Base-by-base conservation (phyloP, 768 basidiomycete species). In the Boletus vinaceobasis region DNA sequence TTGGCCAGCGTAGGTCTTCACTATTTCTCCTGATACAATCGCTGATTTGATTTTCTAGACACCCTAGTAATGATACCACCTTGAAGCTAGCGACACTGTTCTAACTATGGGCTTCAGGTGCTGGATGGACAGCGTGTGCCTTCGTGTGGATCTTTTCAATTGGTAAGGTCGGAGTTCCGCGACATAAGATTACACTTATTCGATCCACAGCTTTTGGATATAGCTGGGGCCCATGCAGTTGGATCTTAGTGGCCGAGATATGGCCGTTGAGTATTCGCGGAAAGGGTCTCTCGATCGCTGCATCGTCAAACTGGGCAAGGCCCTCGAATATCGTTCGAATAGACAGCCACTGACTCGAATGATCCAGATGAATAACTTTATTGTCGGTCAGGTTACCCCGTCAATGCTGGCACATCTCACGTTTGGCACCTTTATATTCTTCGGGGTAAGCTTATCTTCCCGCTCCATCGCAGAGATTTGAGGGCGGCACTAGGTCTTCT, bases 171-270 rank as follows among this genome's bases (percentile, higher is more conserved):
- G 40, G 42, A 26, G 31, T 29, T 39, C 17, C 9, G 15, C 9
- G 17, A 19, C 19, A 21, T n/a, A n/a, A 15, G 6, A 15, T 21
- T 36, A 39, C 15, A 52, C 42, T 47, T 14, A 40, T 48, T n/a
- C 37, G 26, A 15, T 11, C 40, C 14, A 33, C 43, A 79, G 81
- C 73, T 5, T 88, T 88, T 62, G 88, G 88, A 43, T 89, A 87
- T 62, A 85, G 83, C 53, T 91, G 88, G 88, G 88, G 84, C 73
- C 86, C 87, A 13, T 86, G 85, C 62, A 77, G 85, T 11, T 90
- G 88, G 88, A 87, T 90, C 67, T 72, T 89, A 38, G 82, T 87
- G 11, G 83, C 88, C 9, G 87, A 89, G 72, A 87, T 86, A 47
- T 86, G 82, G 82, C 84, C 85, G 14, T 66, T 88, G 61, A 83